These are phyloP conservation scores for Circinella umbellata DNA, from an alignment of 371 early-diverging fungal genomes.

Conservation along the genomic window DNA sequence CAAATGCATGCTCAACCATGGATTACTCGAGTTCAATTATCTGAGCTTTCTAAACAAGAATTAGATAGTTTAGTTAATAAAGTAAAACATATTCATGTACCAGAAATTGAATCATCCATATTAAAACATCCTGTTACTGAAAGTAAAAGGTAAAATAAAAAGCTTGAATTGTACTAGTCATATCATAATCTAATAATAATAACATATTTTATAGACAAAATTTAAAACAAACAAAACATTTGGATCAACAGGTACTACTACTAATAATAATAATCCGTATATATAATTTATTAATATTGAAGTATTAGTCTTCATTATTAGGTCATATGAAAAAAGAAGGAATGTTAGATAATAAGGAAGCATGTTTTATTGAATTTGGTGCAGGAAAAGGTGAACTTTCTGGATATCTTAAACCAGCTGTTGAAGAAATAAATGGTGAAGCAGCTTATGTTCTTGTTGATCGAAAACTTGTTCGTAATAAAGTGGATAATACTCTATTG, in stretches of 20 bases:
- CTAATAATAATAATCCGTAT: no score
- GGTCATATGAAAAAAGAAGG: constrained; percentile 73
- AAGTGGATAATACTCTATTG: constrained; percentile 57
- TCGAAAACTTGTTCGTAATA: constrained; percentile 77
- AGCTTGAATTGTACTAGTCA: no score
- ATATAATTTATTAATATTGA: no score
- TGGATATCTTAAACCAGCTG: constrained; percentile 59
- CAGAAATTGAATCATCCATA: constrained; percentile 45
- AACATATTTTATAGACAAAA: constrained; percentile 25
- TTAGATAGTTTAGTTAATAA: constrained; percentile 54
- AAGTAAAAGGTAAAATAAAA: constrained; percentile 2
- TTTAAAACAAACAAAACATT: constrained; percentile 64
- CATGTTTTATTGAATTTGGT: constrained; percentile 84
- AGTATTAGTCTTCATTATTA: constrained; percentile 80
- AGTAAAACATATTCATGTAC: constrained; percentile 41
- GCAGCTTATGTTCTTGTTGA: constrained; percentile 76
- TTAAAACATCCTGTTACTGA: constrained; percentile 21
- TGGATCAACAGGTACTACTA: constrained; percentile 62
- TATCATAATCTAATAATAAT: neutral
- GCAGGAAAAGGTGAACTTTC: constrained; percentile 81
- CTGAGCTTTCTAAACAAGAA: constrained; percentile 42
- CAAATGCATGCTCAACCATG: constrained; percentile 49
- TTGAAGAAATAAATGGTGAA: constrained; percentile 58
- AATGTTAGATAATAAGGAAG: constrained; percentile 60
- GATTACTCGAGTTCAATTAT: constrained; percentile 52